A percentile compares a stretch with the other conserved stretches of the same genome.
These are phyloP conservation scores for Fulvia fulva DNA, from an alignment of 2,329 filamentous ascomycete species.

Conservation along the genomic window DNA sequence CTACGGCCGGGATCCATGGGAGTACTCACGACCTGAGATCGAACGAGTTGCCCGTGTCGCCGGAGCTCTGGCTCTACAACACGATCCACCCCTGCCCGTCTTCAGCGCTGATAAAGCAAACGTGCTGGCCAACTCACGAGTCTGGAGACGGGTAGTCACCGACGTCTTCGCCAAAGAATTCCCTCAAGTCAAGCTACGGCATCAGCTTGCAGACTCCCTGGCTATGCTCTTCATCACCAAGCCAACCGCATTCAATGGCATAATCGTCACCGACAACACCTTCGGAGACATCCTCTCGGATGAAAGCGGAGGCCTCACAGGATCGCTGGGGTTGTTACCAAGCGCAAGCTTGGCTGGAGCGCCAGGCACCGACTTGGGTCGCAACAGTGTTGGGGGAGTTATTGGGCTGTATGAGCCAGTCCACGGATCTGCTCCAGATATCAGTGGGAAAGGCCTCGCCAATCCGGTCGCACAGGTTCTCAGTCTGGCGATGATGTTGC, in stretches of 20 bases:
- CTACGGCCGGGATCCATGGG: slow-evolving; percentile 47
- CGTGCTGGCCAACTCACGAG: slow-evolving; percentile 48
- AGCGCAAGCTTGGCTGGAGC: slow-evolving; percentile 38
- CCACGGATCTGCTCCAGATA: slow-evolving; percentile 34
- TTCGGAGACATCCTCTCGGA: slow-evolving; percentile 50
- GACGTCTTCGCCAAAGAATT: slow-evolving; percentile 43
- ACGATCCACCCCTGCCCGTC: slow-evolving; percentile 39
- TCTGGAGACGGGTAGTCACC: slow-evolving; percentile 46
- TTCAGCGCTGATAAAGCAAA: slow-evolving; percentile 53
- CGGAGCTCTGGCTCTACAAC: slow-evolving; percentile 41
- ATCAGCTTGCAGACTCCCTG: slow-evolving; percentile 49
- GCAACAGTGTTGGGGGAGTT: slow-evolving; percentile 41
- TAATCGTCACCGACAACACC: slow-evolving; percentile 48
- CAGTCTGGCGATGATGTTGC: slow-evolving; percentile 34
- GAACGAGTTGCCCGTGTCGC: slow-evolving; percentile 48
- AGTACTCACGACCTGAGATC: slow-evolving; percentile 45
- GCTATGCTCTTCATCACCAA: slow-evolving; percentile 49
- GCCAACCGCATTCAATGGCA: slow-evolving; percentile 47
- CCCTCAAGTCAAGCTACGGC: slow-evolving; percentile 41
- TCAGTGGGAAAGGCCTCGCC: slow-evolving; percentile 32
- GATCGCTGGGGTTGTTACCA: slow-evolving; percentile 45
- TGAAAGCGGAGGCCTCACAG: slow-evolving; percentile 45
- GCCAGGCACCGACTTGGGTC: slow-evolving; percentile 25
- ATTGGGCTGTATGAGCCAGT: slow-evolving; percentile 33
- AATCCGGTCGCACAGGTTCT: slow-evolving; percentile 33